These are phyloP conservation scores for Orbilia ellipsospora DNA, from an alignment of 2,329 filamentous ascomycete genomes.

Conservation along the genomic window DNA sequence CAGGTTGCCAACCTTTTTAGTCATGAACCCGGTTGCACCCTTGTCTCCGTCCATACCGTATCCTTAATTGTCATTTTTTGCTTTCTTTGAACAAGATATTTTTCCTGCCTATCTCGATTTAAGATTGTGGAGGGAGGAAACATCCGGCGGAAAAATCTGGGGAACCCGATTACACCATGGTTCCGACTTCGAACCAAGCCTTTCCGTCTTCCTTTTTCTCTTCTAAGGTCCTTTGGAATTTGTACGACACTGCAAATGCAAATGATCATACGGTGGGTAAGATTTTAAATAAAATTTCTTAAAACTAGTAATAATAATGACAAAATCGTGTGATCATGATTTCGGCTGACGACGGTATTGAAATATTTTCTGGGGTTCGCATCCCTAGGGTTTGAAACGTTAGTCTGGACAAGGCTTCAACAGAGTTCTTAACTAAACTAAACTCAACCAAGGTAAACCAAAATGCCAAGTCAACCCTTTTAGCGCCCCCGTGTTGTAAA, in stretches of 20 bases:
- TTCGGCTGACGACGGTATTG: slow-evolving; percentile 27
- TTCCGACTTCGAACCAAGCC: slow-evolving; percentile 5
- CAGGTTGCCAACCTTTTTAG: slow-evolving; percentile 4
- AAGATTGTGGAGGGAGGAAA: neutral
- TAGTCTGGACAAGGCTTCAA: neutral
- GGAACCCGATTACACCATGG: slow-evolving; percentile 5
- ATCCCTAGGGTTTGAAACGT: slow-evolving; percentile 33
- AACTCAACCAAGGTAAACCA: slow-evolving; percentile 12
- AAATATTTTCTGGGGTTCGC: slow-evolving; percentile 1
- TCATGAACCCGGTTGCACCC: slow-evolving; percentile 8
- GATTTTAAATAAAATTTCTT: neutral
- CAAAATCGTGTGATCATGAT: neutral
- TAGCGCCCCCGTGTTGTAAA: slow-evolving; percentile 24
- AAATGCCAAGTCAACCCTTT: too few relatives aligned
- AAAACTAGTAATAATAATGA: neutral
- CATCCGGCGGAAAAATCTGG: neutral
- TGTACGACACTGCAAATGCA: neutral
- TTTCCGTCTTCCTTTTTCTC: neutral
- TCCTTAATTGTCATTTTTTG: neutral
- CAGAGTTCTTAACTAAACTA: slow-evolving; percentile 16
- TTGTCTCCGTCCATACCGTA: too few relatives aligned
- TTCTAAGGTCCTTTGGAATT: neutral
- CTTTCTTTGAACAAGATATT: too few relatives aligned
- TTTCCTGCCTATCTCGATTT: slow-evolving; percentile 34
- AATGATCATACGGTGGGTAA: neutral